Base-by-base conservation (phyloP, 2,329 filamentous ascomycete species). In the Colletotrichum higginsianum region DNA sequence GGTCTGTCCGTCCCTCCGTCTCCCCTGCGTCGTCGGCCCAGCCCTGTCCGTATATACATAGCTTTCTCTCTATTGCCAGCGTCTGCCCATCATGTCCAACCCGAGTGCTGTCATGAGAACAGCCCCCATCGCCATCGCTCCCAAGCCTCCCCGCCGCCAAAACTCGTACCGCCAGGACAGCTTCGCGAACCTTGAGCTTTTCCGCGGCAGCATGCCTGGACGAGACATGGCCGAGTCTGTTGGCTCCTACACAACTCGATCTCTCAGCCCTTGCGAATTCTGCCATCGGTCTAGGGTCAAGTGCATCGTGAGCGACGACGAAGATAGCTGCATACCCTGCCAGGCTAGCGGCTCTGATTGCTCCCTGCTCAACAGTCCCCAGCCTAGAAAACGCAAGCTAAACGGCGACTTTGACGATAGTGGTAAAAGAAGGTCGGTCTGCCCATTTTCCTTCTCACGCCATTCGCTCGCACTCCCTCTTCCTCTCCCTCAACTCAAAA, bases 341-440 rank as follows among this genome's bases (percentile, higher is more conserved):
- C 92, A 94, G 79, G 91, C 92, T 80, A 91, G 92, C 82, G 92
- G 91, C 77, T 89, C 93, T 79, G 91, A 94, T 76, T 96, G 94
- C 82, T 95, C 94, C 53, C 91, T 95, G 79, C 87, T 91, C 61
- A 90, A 92, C 75, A 94, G 92, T 80, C 93, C 93, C 30, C 90
- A 91, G 78, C 91, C 92, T 68, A 89, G 94, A 76, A 96, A 96
- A 85, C 89, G 94, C 79, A 96, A 95, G 85, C 84, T 94, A 74
- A 90, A 92, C 82, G 87, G 89, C 77, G 88, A 91, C 76, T 84
- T 86, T 72, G 84, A 86, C 78, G 88, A 90, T 26, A 70, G 92
- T 74, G 88, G 87, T 78, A 93, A 93, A 83, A 89, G 91, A 87
- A 92, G 92, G 92, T 94, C 86, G 85, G 90, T 84, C 53, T 30